A percentile compares a stretch with the other conserved stretches of the same genome.
Conservation (phyloP, 768 basidiomycete species). For the Guyanaporus albipodus region DNA sequence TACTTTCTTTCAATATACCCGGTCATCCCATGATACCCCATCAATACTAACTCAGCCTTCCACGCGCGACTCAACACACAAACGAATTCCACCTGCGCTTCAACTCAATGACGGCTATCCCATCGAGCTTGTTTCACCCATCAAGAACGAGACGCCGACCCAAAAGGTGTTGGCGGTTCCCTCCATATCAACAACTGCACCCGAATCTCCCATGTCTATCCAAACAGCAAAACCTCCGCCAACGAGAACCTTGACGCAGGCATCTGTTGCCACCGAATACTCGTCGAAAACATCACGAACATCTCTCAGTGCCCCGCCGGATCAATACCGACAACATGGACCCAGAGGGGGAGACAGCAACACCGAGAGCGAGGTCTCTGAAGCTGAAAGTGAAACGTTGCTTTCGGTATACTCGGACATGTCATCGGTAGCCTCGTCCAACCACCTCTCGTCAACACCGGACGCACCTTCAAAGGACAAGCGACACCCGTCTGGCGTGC, state of each 20-base stretch:
- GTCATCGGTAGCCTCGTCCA: slow-evolving; percentile 32
- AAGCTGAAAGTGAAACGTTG: slow-evolving; percentile 33
- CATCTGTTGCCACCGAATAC: slow-evolving; percentile 7
- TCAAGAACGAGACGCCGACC: slow-evolving; percentile 16
- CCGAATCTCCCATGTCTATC: slow-evolving; percentile 35
- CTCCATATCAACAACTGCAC: slow-evolving; percentile 48
- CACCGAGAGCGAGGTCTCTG: slow-evolving; percentile 32
- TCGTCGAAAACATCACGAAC: slow-evolving; percentile 24
- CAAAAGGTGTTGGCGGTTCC: slow-evolving; percentile 50
- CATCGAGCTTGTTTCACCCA: slow-evolving; percentile 16
- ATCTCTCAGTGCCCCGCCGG: slow-evolving; percentile 30
- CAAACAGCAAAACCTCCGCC: slow-evolving; percentile 17
- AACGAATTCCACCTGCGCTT: slow-evolving; percentile 26
- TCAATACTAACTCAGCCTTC: slow-evolving; percentile 10
- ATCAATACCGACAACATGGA: slow-evolving; percentile 16
- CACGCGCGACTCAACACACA: slow-evolving; percentile 11
- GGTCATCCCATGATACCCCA: slow-evolving; percentile 23
- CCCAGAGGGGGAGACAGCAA: slow-evolving; percentile 24
- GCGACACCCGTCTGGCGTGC: slow-evolving; percentile 34
- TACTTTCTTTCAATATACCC: slow-evolving; percentile 37
- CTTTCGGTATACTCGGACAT: slow-evolving; percentile 31
- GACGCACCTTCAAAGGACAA: slow-evolving; percentile 26
- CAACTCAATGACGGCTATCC: slow-evolving; percentile 24
- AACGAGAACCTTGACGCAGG: slow-evolving; percentile 11
- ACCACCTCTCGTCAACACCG: slow-evolving; percentile 15